Evolutionary conservation across 2,329 filamentous ascomycete species (phyloP).

Genomic region (Rutstroemia sp.): DNA sequence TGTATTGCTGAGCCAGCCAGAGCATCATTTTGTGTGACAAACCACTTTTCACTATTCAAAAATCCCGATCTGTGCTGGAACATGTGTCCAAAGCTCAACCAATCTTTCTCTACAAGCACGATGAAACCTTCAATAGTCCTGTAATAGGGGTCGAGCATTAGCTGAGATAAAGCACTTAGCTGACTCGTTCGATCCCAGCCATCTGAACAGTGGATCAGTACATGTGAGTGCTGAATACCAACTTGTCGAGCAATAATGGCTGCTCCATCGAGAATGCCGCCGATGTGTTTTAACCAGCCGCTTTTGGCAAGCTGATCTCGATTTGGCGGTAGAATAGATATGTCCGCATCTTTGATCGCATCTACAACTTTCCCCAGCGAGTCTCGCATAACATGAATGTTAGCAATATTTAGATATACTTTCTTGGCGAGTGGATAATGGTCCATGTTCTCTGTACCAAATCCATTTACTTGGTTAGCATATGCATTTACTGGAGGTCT

Average conservation of each 20-base stretch:
- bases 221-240: slow-evolving; percentile 87
- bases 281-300: slow-evolving; percentile 86
- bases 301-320: slow-evolving; percentile 75
- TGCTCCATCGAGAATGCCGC: slow-evolving; percentile 74
- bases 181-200: slow-evolving; percentile 98
- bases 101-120: slow-evolving; percentile 91
- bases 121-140: slow-evolving; percentile 93
- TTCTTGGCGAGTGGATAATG: slow-evolving; percentile 91
- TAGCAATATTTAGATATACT: slow-evolving; percentile 90
- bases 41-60: slow-evolving; percentile 90
- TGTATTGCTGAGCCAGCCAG: slow-evolving; percentile 57
- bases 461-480: slow-evolving; percentile 86
- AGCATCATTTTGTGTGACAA: slow-evolving; percentile 74
- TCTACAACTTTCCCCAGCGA: slow-evolving; percentile 85
- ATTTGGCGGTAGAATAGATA: slow-evolving; percentile 75
- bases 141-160: slow-evolving; percentile 94
- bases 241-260: slow-evolving; percentile 80
- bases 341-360: slow-evolving; percentile 84
- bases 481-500: slow-evolving; percentile 89
- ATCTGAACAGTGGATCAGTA: slow-evolving; percentile 95
- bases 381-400: slow-evolving; percentile 96
- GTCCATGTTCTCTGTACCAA: slow-evolving; percentile 96
- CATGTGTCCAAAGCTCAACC: slow-evolving; percentile 96
- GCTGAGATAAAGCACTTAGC: slow-evolving; percentile 80
- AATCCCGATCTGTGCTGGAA: slow-evolving; percentile 89